These are phyloP conservation scores for Xylariomycetidae sp. DNA, from an alignment of 2,329 filamentous ascomycete species.

Conservation along the genomic window DNA sequence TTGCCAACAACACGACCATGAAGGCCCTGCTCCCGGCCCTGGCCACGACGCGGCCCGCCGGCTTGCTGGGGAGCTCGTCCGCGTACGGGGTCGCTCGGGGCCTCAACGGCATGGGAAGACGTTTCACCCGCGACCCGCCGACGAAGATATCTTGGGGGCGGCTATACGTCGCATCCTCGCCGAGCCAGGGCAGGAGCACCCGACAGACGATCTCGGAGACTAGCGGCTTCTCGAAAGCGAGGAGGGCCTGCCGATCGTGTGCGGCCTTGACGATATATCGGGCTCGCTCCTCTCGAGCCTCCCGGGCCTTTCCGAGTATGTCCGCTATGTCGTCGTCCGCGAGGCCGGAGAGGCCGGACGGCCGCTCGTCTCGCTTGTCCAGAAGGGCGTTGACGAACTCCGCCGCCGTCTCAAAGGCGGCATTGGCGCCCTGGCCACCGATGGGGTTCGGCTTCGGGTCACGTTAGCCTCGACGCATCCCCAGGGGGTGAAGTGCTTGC, in stretches of 20 bases:
- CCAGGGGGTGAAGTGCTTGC: slow-evolving; percentile 5
- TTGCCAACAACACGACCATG: too few species aligned
- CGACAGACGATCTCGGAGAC: slow-evolving; percentile 3
- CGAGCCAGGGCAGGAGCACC: not conserved
- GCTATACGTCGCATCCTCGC: slow-evolving; percentile 1
- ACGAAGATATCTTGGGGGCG: slow-evolving; percentile 1
- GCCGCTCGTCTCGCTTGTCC: slow-evolving; percentile 2
- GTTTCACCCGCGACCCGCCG: slow-evolving; percentile 4
- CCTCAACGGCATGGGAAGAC: slow-evolving; percentile 8
- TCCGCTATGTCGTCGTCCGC: slow-evolving; percentile 9
- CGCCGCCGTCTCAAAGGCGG: slow-evolving; percentile 22
- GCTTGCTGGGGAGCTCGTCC: slow-evolving; percentile 13
- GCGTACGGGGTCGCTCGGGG: slow-evolving; percentile 8
- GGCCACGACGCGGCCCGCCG: not conserved
- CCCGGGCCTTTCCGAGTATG: slow-evolving; percentile 15
- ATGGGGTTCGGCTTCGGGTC: slow-evolving; percentile 25
- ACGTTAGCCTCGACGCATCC: too few species aligned
- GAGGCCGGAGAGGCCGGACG: slow-evolving; percentile 7
- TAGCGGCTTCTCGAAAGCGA: slow-evolving; percentile 13
- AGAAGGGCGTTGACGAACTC: slow-evolving; percentile 20
- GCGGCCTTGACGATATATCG: slow-evolving; percentile 7
- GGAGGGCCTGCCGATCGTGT: slow-evolving; percentile 14
- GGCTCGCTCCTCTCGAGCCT: slow-evolving; percentile 10
- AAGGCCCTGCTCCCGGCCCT: too few species aligned
- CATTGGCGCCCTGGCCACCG: slow-evolving; percentile 23